Conservation (phyloP, 768 basidiomycete species). For the Clitopilus passeckerianus region DNA sequence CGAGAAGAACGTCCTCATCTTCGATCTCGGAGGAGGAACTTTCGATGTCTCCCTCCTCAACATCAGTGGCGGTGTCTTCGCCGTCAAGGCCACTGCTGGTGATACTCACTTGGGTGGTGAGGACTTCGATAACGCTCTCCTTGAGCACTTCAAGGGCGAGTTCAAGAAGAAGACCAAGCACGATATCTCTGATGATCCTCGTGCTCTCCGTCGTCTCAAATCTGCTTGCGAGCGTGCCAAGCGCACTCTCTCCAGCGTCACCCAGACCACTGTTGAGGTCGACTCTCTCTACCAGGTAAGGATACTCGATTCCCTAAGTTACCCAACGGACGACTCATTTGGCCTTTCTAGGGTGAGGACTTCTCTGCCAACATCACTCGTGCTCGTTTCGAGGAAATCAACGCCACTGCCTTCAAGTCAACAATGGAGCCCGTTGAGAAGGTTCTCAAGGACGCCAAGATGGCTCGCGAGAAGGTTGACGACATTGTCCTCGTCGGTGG, state of each 20-base stretch:
- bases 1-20: conserved; percentile 98
- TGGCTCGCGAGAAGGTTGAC: conserved; percentile 94
- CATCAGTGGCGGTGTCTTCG: conserved; percentile 97
- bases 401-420: conserved; percentile 91
- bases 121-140: conserved; percentile 97
- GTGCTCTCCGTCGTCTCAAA: conserved; percentile 92
- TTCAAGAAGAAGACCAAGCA: conserved; percentile 97
- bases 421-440: conserved; percentile 98
- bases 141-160: conserved; percentile 99
- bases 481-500: conserved; percentile 99
- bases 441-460: conserved; percentile 98
- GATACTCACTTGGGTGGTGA: conserved; percentile 99
- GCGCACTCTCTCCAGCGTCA: conserved; percentile 95
- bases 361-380: conserved; percentile 99
- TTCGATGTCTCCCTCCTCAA: conserved; percentile 99
- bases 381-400: conserved; percentile 99
- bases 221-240: conserved; percentile 99
- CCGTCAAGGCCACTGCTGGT: conserved; percentile 98
- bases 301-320: background rate
- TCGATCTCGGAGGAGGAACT: conserved; percentile 99
- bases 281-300: conserved; percentile 92
- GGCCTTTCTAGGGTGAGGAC: conserved; percentile 74
- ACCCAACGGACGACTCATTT: conserved; percentile 1
- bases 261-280: conserved; percentile 98
- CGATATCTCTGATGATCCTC: conserved; percentile 95